Evolutionary conservation across 257 asterid species (phyloP).

Genomic region (Nicotiana otophora): DNA sequence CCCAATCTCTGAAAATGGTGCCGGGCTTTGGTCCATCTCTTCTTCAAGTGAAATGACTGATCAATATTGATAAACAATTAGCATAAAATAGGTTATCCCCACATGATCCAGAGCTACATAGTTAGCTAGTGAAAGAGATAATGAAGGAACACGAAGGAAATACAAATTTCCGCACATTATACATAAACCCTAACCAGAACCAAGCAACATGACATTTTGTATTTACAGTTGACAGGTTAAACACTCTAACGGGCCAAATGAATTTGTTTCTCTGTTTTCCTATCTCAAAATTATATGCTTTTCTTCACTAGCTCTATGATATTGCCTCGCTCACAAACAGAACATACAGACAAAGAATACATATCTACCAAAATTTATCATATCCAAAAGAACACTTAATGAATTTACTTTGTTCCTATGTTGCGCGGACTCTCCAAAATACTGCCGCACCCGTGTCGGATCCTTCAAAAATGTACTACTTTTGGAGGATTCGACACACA

Average conservation of each 20-base stretch:
- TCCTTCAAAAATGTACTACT: too few relatives aligned
- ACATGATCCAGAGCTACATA: background rate
- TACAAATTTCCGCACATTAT: background rate
- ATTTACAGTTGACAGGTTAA: background rate
- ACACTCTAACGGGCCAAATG: background rate
- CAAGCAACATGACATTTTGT: background rate
- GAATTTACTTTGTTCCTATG: background rate
- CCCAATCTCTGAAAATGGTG: constrained; percentile 77
- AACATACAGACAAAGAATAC: background rate
- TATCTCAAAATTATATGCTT: background rate
- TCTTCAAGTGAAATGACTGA: background rate
- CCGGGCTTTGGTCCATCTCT: constrained; percentile 61
- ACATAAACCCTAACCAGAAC: background rate
- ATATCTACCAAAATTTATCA: background rate
- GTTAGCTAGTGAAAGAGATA: background rate
- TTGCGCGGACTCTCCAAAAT: too few relatives aligned
- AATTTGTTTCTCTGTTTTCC: background rate
- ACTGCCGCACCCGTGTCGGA: too few relatives aligned
- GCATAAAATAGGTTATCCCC: background rate
- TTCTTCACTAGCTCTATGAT: background rate
- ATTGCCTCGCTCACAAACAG: background rate
- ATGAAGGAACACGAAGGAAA: background rate
- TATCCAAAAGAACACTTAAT: background rate
- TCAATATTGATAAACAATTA: background rate
- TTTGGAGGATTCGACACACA: too few relatives aligned